phyloP scores from a whole-genome alignment of 176 grass and related monocot genomes.

The Lolium perenne region DNA sequence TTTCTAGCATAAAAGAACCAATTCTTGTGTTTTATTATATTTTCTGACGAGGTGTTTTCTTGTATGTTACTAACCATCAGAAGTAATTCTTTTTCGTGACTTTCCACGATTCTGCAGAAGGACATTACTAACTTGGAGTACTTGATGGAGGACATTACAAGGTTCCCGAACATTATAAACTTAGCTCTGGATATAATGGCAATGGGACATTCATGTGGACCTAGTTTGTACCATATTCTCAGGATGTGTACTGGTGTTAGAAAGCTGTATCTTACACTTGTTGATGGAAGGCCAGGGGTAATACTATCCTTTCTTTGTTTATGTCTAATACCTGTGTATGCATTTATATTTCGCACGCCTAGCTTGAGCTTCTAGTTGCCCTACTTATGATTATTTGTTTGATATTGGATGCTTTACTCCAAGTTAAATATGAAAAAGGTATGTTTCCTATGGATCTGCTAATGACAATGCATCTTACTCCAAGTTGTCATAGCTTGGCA shows the following conservation, averaged over 20 bases:
- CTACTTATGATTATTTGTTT: constrained; percentile 3
- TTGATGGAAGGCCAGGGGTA: not conserved
- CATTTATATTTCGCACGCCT: not conserved
- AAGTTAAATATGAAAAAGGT: not conserved
- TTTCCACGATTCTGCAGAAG: not conserved
- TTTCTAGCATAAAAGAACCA: not conserved
- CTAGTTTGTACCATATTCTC: constrained; percentile 3
- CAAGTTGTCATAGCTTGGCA: not conserved
- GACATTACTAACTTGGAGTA: not conserved
- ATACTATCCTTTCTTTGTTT: constrained; percentile 4
- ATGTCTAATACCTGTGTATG: not conserved
- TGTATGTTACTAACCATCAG: not conserved
- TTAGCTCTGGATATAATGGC: not conserved
- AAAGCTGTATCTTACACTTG: not conserved
- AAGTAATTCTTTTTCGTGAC: not conserved
- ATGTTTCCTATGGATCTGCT: not conserved
- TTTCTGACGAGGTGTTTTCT: not conserved
- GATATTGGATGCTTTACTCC: not conserved
- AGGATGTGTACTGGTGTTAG: not conserved
- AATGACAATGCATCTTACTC: not conserved
- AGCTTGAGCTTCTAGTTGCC: not conserved
- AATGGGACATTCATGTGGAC: not conserved
- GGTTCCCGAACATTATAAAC: not conserved
- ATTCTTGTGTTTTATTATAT: not conserved
- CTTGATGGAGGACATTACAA: constrained; percentile 10